A percentile compares a stretch with the other conserved stretches of the same genome.
These are phyloP conservation scores for Lecanicillium sp. DNA, from an alignment of 2,329 filamentous ascomycete genomes.

Conservation along the genomic window DNA sequence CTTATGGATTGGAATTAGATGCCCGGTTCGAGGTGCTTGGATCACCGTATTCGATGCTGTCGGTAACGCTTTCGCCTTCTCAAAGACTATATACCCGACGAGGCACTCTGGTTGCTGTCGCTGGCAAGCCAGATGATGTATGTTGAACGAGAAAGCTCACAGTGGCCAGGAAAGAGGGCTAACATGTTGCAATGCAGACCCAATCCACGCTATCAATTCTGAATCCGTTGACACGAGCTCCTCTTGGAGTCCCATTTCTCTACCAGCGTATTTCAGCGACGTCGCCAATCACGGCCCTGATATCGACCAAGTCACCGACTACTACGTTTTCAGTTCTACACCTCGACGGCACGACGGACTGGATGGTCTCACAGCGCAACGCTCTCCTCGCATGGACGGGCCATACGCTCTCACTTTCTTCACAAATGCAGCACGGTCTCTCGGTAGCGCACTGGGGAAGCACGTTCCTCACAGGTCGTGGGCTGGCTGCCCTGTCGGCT, in stretches of 20 bases:
- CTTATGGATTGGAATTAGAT: constrained; percentile 44
- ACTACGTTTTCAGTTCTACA: constrained; percentile 84
- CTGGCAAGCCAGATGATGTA: constrained; percentile 86
- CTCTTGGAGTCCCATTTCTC: constrained; percentile 84
- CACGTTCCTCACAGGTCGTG: constrained; percentile 79
- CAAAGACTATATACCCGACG: constrained; percentile 88
- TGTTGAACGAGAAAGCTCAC: constrained; percentile 15
- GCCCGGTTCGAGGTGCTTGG: constrained; percentile 92
- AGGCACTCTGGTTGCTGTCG: constrained; percentile 83
- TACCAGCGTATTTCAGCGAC: constrained; percentile 89
- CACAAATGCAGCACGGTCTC: constrained; percentile 66
- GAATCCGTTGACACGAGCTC: constrained; percentile 70
- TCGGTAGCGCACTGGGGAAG: constrained; percentile 85
- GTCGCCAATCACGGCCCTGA: constrained; percentile 76
- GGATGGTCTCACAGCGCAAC: constrained; percentile 83
- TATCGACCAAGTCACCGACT: constrained; percentile 77
- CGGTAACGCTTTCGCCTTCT: constrained; percentile 84
- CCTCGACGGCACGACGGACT: constrained; percentile 89
- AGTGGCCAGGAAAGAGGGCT: neutral
- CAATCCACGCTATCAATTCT: constrained; percentile 84
- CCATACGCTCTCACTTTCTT: constrained; percentile 68
- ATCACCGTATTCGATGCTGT: constrained; percentile 85
- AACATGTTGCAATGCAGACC: constrained; percentile 42
- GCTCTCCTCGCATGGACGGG: constrained; percentile 96
- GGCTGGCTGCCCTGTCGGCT: constrained; percentile 74